Base-by-base conservation (phyloP, 2,329 filamentous ascomycete species). In the Colletotrichum lini region DNA sequence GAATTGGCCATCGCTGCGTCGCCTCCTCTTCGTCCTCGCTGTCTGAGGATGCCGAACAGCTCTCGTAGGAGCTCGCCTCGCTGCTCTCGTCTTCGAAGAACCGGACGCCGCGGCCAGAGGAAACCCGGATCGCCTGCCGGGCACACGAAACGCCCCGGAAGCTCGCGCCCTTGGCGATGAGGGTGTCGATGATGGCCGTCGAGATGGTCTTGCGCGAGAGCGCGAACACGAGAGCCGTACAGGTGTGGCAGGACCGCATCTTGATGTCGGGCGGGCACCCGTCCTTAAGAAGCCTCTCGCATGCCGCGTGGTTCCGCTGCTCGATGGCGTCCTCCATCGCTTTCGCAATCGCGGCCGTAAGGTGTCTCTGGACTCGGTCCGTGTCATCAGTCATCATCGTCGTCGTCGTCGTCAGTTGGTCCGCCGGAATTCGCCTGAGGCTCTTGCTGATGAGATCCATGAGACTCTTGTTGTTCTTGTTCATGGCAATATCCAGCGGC, bases 81-180 rank as follows among this genome's bases (percentile, higher is more conserved):
- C 6, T 6, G 45, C 18, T 26, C 1, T 21, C 1, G 15, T 64
- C 49, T 1, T 8, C n/a, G 23, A 42, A 50, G 21, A 58, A 21
- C 6, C 42, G 42, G 18, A 56, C 18, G 1, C 40, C 35, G 35
- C 35, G 8, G n/a, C 5, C 35, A 2, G 15, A n/a, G 13, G 4
- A 50, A 10, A 9, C 9, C 0, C 2, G 8, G 4, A 21, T 9
- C 7, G 30, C n/a, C 9, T 64, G 16, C 13, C 12, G n/a, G 9
- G 40, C 30, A 26, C 65, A 68, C 2, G 65, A 40, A 8, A 30
- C n/a, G 23, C 35, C 65, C 3, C 35, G 42, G 35, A 68, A 64
- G n/a, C 50, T 68, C 23, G 65, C 65, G 5, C 65, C 65, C 9
- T 47, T 5, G 6, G 45, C 30, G 35, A 68, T 56, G 16, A 68